Evolutionary conservation across 1,284 basidiomycete species (phyloP), one percentile per base, ranked within the genome.

Genomic region (Ustilago bromivora): DNA sequence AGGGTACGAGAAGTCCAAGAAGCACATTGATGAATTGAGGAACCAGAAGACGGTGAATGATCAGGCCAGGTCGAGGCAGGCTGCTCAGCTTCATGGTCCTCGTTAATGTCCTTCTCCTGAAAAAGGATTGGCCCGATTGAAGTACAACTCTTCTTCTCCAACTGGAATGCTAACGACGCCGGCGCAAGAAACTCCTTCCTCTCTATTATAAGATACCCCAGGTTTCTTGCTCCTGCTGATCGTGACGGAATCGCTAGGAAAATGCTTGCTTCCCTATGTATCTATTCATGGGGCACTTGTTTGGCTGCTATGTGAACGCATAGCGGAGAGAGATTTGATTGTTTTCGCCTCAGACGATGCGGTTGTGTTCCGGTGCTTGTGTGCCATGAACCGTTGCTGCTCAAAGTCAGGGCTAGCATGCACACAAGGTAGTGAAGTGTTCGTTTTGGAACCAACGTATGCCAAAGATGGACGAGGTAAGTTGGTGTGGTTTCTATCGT

Each of bases 11-110:
- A 70, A 61, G 23, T 53, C 71, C 68, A 83, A 83, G 73, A 56
- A 41, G 58, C 60, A 70, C 36, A 78, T 83, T 54, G 80, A 83
- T 38, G 67, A 73, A 23, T 61, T 78, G n/a, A 72, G 81, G 38
- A 58, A 55, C 68, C 68, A 67, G 62, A 83, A 82, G 79, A 71
- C 69, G 2, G 62, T 66, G 51, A 78, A 82, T 47, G 81, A 83
- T 61, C 57, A 68, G 58, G 81, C 79, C 43, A 63, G 81, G 28
- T 75, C 80, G 34, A 51, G 65, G 34, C 67, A 69, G 49, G 66
- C 76, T 35, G 65, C 72, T 38, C 41, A 61, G 43, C 61, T 81
- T 38, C 79, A 81, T 66, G 73, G 76, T 23, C 60, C 54, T 52
- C 57, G 46, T 40, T 46, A 41, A 41, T 31, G 15, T 12, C 8